Percentiles rank a stretch among this genome's conserved stretches.
Evolutionary conservation across 2,329 filamentous ascomycete species (phyloP).

Genomic region (Neopestalotiopsis clavispora): DNA sequence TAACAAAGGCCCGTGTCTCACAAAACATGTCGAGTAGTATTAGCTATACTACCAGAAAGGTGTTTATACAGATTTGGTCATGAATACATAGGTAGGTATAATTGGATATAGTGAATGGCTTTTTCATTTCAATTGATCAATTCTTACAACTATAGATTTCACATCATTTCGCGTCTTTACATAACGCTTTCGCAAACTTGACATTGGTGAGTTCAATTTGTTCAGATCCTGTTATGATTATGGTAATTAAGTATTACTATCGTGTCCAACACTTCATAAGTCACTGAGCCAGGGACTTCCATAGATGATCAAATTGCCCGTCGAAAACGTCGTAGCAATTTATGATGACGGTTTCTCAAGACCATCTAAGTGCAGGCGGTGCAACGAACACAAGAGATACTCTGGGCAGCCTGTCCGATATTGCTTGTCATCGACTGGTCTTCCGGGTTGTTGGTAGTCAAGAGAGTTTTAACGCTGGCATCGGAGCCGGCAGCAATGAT

Average conservation of each 20-base stretch:
- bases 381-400: conserved; percentile 7
- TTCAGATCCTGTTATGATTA: neutral
- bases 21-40: too few relatives aligned
- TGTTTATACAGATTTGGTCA: too few relatives aligned
- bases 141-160: neutral
- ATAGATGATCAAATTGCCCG: neutral
- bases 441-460: neutral
- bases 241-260: neutral
- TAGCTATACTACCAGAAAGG: too few relatives aligned
- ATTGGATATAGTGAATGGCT: too few relatives aligned
- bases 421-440: neutral
- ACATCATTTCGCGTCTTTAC: neutral
- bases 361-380: neutral
- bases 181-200: neutral
- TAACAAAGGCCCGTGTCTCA: too few relatives aligned
- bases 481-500: neutral
- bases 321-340: too few relatives aligned
- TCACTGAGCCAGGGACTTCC: neutral
- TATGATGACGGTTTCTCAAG: neutral
- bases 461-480: neutral
- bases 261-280: neutral
- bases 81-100: too few relatives aligned
- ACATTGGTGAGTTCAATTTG: neutral
- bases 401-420: neutral
- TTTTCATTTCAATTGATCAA: too few relatives aligned